Percentiles rank a stretch among this genome's conserved stretches.
Evolutionary conservation across 2,329 filamentous ascomycete species (phyloP).

Genomic region (Fusarium sacchari): DNA sequence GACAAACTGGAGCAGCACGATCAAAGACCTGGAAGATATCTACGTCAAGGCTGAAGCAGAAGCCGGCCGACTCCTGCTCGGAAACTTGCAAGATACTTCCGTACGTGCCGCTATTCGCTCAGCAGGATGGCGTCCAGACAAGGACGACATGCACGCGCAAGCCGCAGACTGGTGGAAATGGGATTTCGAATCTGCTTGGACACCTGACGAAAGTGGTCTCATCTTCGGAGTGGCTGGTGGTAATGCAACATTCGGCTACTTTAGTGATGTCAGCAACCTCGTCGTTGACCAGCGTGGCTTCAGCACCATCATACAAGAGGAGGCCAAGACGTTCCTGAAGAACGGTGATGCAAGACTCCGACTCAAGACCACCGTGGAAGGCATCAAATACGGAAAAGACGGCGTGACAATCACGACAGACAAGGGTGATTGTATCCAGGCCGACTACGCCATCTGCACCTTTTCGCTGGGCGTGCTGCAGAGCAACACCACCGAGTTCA

Average conservation of each 20-base stretch:
- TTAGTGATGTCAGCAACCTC: constrained; percentile 69
- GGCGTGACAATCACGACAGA: constrained; percentile 64
- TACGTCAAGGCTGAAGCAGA: constrained; percentile 59
- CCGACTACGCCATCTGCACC: constrained; percentile 72
- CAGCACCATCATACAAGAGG: constrained; percentile 64
- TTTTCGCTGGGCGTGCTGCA: constrained; percentile 77
- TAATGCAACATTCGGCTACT: constrained; percentile 72
- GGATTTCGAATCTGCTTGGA: constrained; percentile 68
- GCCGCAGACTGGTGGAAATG: constrained; percentile 66
- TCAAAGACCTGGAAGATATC: constrained; percentile 61
- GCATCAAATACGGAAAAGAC: constrained; percentile 61
- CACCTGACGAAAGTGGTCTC: constrained; percentile 65
- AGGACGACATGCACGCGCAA: constrained; percentile 60
- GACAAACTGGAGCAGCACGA: constrained; percentile 59
- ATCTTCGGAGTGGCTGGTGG: constrained; percentile 65
- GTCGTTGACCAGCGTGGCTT: constrained; percentile 71
- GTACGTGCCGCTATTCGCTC: constrained; percentile 67
- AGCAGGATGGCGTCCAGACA: constrained; percentile 70
- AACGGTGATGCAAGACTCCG: constrained; percentile 65
- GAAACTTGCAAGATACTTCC: constrained; percentile 71
- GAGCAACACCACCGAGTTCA: constrained; percentile 66
- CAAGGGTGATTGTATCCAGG: constrained; percentile 65
- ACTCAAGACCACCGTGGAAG: constrained; percentile 66
- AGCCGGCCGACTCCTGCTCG: constrained; percentile 65
- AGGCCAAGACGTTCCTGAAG: constrained; percentile 66